Evolutionary conservation across 331 rosid species (phyloP), one percentile per base, ranked within the genome.

Genomic region (Malus hybrid): DNA sequence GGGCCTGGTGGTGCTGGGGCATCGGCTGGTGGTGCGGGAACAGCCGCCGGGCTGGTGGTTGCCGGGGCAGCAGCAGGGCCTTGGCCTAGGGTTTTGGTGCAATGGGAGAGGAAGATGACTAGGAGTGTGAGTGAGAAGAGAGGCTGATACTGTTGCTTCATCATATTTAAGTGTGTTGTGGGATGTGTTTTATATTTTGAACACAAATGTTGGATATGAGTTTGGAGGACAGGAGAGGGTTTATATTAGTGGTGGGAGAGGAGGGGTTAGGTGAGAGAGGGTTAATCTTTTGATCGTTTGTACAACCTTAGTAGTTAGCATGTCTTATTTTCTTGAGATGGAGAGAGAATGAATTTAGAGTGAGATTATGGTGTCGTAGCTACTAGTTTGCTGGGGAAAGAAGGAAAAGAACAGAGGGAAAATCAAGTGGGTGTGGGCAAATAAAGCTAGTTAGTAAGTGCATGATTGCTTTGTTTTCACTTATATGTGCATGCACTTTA

Each of bases 371-470:
- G 70, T 65, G 61, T 56, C 77, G 65, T 73, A 80, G 79, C 82
- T 69, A 87, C 72, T 60, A 79, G 89, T 80, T 93, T 89, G 97
- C 98, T 93, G 89, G 84, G 63, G 84, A 84, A 84, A 20, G 74
- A 79, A 88, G 92, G 77, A 82, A 91, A 74, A 71, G 64, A 66
- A 88, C 79, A 81, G 76, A 79, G 85, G 81, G 55, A 60, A 39
- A n/a, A 22, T 77, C 78, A 56, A 78, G 87, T 83, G 87, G 88
- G 87, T 77, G 81, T 61, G 57, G 80, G 72, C 66, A 59, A 56
- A 80, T 76, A 70, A 69, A 71, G 64, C 64, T 20, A 4, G 63
- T 75, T 24, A 68, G n/a, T 69, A 36, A 46, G 61, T 52, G 73
- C 67, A 80, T 87, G 82, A 85, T 89, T 86, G 87, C 87, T 73